These are phyloP conservation scores for Polytrichum commune DNA, from an alignment of 225 moss, liverwort and hornwort genomes.

Conservation along the genomic window DNA sequence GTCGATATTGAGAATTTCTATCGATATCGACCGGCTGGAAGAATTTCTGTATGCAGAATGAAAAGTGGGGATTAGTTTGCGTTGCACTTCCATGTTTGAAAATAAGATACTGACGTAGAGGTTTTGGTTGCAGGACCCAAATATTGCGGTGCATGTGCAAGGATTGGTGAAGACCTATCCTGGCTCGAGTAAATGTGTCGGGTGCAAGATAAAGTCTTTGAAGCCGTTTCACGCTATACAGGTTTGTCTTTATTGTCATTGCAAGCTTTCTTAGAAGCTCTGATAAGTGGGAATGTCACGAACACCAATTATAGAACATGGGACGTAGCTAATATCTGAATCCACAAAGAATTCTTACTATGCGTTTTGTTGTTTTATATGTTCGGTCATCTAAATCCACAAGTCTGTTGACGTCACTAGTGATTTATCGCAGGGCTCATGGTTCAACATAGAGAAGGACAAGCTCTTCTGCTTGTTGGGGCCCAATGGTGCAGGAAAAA, in stretches of 20 bases:
- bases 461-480: slow-evolving; percentile 95
- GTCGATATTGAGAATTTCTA: no score
- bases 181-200: slow-evolving; percentile 56
- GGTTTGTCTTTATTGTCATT: slow-evolving; percentile 29
- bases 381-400: no score
- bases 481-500: slow-evolving; percentile 96
- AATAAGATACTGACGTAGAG: background rate
- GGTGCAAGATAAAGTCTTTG: slow-evolving; percentile 57
- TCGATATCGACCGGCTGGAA: no score
- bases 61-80: background rate
- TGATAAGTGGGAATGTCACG: background rate
- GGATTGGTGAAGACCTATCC: slow-evolving; percentile 92
- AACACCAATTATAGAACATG: background rate
- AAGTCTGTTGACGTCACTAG: background rate
- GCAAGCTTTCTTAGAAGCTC: no score
- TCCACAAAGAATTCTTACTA: no score
- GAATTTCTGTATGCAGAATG: no score
- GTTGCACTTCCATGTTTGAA: slow-evolving; percentile 1
- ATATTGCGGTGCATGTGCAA: slow-evolving; percentile 79
- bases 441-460: slow-evolving; percentile 97
- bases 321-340: background rate
- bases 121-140: slow-evolving; percentile 50
- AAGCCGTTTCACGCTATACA: slow-evolving; percentile 84
- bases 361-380: no score
- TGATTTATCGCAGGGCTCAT: slow-evolving; percentile 54